phyloP scores from a whole-genome alignment of 208 protist genomes.

The Balamuthia mandrillaris region DNA sequence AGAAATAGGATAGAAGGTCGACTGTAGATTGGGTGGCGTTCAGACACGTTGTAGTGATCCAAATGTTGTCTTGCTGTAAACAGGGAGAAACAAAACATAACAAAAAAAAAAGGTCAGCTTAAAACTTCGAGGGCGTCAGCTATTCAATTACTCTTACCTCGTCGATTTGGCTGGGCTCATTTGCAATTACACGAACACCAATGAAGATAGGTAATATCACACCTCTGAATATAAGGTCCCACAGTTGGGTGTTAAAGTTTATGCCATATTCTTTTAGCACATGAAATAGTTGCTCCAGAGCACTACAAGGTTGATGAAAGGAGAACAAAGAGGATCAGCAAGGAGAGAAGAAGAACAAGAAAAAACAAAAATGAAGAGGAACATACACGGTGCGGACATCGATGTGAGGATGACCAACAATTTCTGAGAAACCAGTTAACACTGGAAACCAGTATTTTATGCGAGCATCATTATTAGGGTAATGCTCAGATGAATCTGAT shows the following conservation, averaged over 20 bases:
- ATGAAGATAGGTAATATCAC: constrained; percentile 50
- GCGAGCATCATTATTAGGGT: constrained; percentile 24
- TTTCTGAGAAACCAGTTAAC: constrained; percentile 45
- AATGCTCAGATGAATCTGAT: neutral
- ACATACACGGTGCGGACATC: constrained; percentile 30
- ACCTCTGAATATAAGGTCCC: constrained; percentile 47
- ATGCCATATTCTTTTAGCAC: constrained; percentile 35
- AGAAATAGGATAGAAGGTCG: neutral
- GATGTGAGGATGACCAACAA: constrained; percentile 34
- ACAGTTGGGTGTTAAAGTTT: neutral
- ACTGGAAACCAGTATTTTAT: constrained; percentile 60
- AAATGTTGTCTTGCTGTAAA: neutral
- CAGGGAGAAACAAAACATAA: neutral
- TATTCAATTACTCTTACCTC: neutral
- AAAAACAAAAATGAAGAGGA: neutral
- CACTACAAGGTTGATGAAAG: neutral
- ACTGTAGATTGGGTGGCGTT: neutral
- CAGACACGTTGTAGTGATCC: constrained; percentile 3
- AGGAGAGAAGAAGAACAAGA: neutral
- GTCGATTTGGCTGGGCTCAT: neutral
- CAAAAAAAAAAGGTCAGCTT: neutral
- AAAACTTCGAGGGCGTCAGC: neutral
- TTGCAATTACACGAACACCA: constrained; percentile 27
- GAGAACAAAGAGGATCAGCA: neutral
- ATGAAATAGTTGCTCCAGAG: neutral